A percentile compares a stretch with the other conserved stretches of the same genome.
Conservation (phyloP, 305 asterid species). For the Stenogyne calaminthoides region DNA sequence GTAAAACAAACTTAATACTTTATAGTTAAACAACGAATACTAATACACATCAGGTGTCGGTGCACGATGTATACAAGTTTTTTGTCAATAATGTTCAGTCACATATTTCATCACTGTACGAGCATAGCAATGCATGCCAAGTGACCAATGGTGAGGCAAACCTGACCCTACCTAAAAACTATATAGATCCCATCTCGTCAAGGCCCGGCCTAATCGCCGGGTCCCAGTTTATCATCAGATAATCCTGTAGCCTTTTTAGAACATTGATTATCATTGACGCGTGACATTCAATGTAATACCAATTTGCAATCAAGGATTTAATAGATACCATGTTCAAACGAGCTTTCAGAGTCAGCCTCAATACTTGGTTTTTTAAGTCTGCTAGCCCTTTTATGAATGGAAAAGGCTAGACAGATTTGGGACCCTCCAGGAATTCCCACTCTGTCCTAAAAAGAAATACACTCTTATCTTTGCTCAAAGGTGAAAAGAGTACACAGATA, state of each 20-base stretch:
- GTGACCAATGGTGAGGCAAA: too few species aligned
- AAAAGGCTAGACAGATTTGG: slow-evolving; percentile 8
- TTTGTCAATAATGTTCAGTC: neutral
- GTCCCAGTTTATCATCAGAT: neutral
- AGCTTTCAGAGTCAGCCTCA: neutral
- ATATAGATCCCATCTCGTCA: neutral
- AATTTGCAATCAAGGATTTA: neutral
- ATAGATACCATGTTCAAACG: neutral
- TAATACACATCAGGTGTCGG: neutral
- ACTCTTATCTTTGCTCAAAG: neutral
- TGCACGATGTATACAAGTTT: neutral
- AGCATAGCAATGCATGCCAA: neutral
- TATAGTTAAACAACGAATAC: neutral
- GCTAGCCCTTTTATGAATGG: slow-evolving; percentile 1
- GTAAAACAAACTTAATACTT: neutral
- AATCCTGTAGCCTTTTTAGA: neutral
- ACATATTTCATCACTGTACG: neutral
- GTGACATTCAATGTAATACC: neutral
- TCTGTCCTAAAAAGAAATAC: neutral
- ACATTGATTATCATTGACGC: neutral
- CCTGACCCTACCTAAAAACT: neutral
- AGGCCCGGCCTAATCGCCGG: neutral
- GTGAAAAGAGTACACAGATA: neutral
- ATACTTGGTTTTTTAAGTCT: neutral
- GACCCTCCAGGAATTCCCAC: slow-evolving; percentile 6